A percentile compares a stretch with the other conserved stretches of the same genome.
Evolutionary conservation across 2,329 filamentous ascomycete genomes (phyloP).

Genomic region (Penicillium frequentans): DNA sequence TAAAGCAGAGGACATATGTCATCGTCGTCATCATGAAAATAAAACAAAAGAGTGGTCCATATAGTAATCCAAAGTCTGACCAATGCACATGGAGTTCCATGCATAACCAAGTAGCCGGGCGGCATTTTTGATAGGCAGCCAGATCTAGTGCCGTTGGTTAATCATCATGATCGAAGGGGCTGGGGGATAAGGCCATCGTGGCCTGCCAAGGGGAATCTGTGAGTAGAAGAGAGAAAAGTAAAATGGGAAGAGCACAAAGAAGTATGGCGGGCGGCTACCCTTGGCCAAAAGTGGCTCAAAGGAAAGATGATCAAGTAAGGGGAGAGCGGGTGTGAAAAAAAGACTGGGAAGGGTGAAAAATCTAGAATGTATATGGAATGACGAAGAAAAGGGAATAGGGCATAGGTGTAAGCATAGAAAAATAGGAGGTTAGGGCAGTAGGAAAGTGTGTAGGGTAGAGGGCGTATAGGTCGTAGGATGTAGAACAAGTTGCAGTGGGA

Average conservation of each 20-base stretch:
- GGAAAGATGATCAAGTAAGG: background rate
- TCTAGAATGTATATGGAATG: background rate
- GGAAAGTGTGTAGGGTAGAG: background rate
- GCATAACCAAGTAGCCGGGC: background rate
- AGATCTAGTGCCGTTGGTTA: background rate
- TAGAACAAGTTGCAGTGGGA: constrained; percentile 1
- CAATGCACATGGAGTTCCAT: constrained; percentile 4
- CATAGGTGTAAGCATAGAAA: background rate
- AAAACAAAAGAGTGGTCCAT: background rate
- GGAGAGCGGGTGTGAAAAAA: background rate
- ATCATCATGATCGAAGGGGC: background rate
- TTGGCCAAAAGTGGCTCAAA: background rate
- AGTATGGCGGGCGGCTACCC: background rate
- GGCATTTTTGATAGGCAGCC: background rate
- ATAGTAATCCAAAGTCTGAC: background rate
- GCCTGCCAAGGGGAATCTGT: background rate
- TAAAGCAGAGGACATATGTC: background rate
- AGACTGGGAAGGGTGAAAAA: background rate
- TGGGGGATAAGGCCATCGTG: background rate
- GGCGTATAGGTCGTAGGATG: background rate
- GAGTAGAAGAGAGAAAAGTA: background rate
- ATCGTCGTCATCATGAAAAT: background rate
- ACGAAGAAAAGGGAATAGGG: background rate
- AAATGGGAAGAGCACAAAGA: background rate
- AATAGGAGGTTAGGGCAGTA: background rate